A percentile compares a stretch with the other conserved stretches of the same genome.
These are phyloP conservation scores for Talaromyces borbonicus DNA, from an alignment of 495 filamentous ascomycete species.

Conservation along the genomic window DNA sequence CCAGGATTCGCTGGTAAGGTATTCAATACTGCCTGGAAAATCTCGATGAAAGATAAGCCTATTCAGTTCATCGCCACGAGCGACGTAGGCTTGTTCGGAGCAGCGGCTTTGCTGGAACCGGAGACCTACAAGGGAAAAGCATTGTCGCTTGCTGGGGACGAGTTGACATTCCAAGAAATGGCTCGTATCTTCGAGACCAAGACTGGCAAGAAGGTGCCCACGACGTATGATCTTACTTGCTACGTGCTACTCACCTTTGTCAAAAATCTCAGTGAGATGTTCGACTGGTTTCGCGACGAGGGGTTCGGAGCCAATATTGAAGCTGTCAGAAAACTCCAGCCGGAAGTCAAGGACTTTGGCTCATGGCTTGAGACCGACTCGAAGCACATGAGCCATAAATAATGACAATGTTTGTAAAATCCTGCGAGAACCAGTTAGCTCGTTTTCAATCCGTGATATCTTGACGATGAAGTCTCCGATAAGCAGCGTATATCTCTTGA, in stretches of 20 bases:
- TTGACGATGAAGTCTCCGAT: too few species aligned
- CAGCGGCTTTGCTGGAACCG: slow-evolving; percentile 46
- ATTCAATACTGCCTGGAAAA: slow-evolving; percentile 43
- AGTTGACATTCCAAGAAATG: slow-evolving; percentile 35
- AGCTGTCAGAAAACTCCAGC: slow-evolving; percentile 39
- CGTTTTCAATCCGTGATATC: too few species aligned
- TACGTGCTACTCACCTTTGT: slow-evolving; percentile 33
- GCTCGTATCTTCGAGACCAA: slow-evolving; percentile 39
- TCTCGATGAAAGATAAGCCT: slow-evolving; percentile 36
- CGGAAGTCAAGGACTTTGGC: slow-evolving; percentile 46
- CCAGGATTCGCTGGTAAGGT: slow-evolving; percentile 49
- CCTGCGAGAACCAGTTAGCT: too few species aligned
- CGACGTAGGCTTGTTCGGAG: slow-evolving; percentile 58
- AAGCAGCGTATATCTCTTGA: too few species aligned
- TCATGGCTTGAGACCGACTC: slow-evolving; percentile 51
- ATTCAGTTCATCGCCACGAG: slow-evolving; percentile 47
- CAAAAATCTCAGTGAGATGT: slow-evolving; percentile 50
- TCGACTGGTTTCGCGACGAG: slow-evolving; percentile 50
- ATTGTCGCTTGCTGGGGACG: slow-evolving; percentile 50
- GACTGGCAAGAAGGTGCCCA: slow-evolving; percentile 38
- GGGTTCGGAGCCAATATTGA: slow-evolving; percentile 52
- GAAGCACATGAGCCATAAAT: too few species aligned
- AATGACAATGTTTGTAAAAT: too few species aligned
- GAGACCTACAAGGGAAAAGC: slow-evolving; percentile 33
- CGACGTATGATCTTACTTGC: slow-evolving; percentile 34